Evolutionary conservation across 2,329 filamentous ascomycete genomes (phyloP), one percentile per base, ranked within the genome.

Genomic region (Fusarium brachygibbosum): DNA sequence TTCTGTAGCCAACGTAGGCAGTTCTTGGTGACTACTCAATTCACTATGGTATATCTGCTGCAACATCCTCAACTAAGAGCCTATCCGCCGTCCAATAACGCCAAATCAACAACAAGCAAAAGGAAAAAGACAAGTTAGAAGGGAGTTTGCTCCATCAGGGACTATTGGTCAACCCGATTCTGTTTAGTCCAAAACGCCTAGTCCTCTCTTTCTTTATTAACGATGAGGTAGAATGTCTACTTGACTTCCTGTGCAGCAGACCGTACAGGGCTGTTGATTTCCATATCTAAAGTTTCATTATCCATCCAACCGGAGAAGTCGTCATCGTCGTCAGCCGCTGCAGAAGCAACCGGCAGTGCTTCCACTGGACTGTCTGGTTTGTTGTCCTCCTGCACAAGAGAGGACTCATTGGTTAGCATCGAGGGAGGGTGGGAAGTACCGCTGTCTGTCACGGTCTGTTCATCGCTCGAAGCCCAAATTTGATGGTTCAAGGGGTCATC

Each of bases 281-380:
- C 73, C 48, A 72, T 61, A n/a, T 75, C 75, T 38, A 74, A 60
- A 17, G 72, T 49, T 41, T 76, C 76, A 23, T 79, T 74, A 51
- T 78, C 78, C 68, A 80, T 73, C 79, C 79, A 80, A 16, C 76
- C 77, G 17, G 78, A 79, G 53, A 76, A 80, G 48, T 78, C 77
- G 16, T 79, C 77, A 2, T 79, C 76, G 3, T 79, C 78, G 6
- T 77, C 74, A 7, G 67, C 70, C 17, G 25, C 57, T 19, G 56
- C 58, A 17, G 69, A 46, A 8, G 66, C 60, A 5, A 66, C 66
- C 4, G 75, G 64, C 17, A 70, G 9, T 21, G 71, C 60, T 44
- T 70, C 42, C 25, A 72, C 28, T 19, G 49, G 44, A 25, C 32
- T 44, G 34, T 31, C 16, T 57, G 57, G 23, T 31, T 59, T 45